Evolutionary conservation across 306 rosid genomes (phyloP), one percentile per base, ranked within the genome.

Genomic region (Inga oerstediana): DNA sequence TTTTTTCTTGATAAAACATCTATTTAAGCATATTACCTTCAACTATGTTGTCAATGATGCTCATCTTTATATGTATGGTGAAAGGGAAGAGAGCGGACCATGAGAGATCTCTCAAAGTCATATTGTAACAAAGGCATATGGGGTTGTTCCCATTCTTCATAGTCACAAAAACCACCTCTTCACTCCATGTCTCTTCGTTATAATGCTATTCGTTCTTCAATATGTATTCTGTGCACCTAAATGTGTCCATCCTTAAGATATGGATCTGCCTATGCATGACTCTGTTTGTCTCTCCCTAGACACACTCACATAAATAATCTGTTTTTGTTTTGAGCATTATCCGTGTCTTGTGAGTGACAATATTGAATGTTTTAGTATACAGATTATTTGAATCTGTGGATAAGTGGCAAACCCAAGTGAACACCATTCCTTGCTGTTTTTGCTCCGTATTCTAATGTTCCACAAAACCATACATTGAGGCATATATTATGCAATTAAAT

Each of bases 71-170:
- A 16, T 51, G 15, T 51, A 16, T 51, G 7, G 56, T 49, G 56
- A 51, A 51, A 51, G 58, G n/a, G 58, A 51, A 51, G 58, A 51
- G 58, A 51, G 20, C n/a, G 6, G 17, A 4, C 17, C 87, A 62
- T 75, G 74, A 49, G 79, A 80, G 72, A 78, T 74, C 54, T 43
- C 84, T 76, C 52, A 49, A 69, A 77, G 83, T 89, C 54, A 69
- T 8, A 64, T 58, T 56, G 84, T 80, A 62, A 74, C 70, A 72
- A 37, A 71, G 49, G 65, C 88, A 80, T 82, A 85, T 86, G 89
- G 19, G 66, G 44, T 32, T 84, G 84, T 86, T 84, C 85, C 89
- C 78, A 76, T 48, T 59, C 58, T 24, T 68, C 30, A 24, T 73
- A 52, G 78, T 72, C 83, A 67, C 61, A 85, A 72, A 64, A 89